These are phyloP conservation scores for Sphagnum tenellum DNA, from an alignment of 225 moss, liverwort and hornwort species.

Conservation along the genomic window DNA sequence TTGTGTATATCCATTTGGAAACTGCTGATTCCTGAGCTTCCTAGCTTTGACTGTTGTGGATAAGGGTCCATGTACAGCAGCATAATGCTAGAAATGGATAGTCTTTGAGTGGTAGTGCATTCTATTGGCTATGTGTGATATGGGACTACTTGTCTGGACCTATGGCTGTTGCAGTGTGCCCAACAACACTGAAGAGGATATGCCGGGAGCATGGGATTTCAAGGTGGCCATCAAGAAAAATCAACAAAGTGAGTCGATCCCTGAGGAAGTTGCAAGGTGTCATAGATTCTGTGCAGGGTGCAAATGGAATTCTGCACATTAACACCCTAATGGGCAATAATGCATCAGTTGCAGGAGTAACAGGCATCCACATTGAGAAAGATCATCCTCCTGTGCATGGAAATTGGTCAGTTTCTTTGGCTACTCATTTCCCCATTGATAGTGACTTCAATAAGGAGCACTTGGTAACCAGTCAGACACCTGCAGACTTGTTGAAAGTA, in stretches of 20 bases:
- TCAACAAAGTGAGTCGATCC: constrained; percentile 96
- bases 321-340: constrained; percentile 72
- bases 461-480: constrained; percentile 3
- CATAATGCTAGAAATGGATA: too few relatives aligned
- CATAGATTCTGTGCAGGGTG: constrained; percentile 94
- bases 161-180: constrained; percentile 60
- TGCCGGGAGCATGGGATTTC: constrained; percentile 98
- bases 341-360: constrained; percentile 69
- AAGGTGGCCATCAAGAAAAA: constrained; percentile 96
- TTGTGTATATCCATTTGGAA: too few relatives aligned
- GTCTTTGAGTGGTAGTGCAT: too few relatives aligned
- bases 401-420: constrained; percentile 82
- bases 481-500: constrained; percentile 19
- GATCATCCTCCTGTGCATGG: constrained; percentile 43
- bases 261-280: constrained; percentile 95
- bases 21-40: too few relatives aligned
- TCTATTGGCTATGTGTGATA: too few relatives aligned
- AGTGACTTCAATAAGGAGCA: constrained; percentile 14
- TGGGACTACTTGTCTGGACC: too few relatives aligned
- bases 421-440: constrained; percentile 35
- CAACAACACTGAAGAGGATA: constrained; percentile 90
- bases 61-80: too few relatives aligned
- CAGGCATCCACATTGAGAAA: constrained; percentile 56
- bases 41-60: too few relatives aligned
- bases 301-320: constrained; percentile 87